Evolutionary conservation across 495 filamentous ascomycete species (phyloP), one percentile per base, ranked within the genome.

Genomic region (Pseudoneurospora amorphoporcata): DNA sequence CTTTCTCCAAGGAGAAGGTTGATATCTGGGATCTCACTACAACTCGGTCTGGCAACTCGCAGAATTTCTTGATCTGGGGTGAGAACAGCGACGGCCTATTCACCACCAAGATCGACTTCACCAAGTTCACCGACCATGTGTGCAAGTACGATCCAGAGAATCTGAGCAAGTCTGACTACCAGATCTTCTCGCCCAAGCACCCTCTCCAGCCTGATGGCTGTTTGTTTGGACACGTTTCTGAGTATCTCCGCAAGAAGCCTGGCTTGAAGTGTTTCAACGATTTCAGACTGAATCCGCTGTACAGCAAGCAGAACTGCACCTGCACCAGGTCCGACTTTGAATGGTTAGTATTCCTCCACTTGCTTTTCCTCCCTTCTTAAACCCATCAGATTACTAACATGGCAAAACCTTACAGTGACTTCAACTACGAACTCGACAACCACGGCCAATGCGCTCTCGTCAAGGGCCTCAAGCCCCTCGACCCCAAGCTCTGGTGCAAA

Each of bases 51-150:
- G 96, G 97, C 76, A 92, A 89, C 43, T 96, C 93, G 4, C 90
- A 91, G 71, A 94, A 92, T 71, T 98, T 99, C 80, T 76, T 98
- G 19, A 85, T 99, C 17, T 99, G 96, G 96, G 92, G 88, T 58
- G 86, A 82, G 72, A 85, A 87, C 42, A 86, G 84, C 23, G 77
- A 81, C 9, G 80, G 84, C 58, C 80, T 88, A 17, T 82, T 92
- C 39, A 91, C 93, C 0, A 79, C 97, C 73, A 95, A 95, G 73
- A 78, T 99, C 14, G 95, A 99, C 82, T 98, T 98, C 79, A 89
- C 89, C 23, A 90, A 90, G 16, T 84, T 98, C 45, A 88, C 88
- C 71, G 88, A 92, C 71, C 81, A 81, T 42, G 77, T 88, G 38
- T 98, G 95, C 84, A 81, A 87, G 70, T 80, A 92, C 12, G 86